phyloP scores from a whole-genome alignment of 169 alveolate genomes.

The Miamiensis avidus region DNA sequence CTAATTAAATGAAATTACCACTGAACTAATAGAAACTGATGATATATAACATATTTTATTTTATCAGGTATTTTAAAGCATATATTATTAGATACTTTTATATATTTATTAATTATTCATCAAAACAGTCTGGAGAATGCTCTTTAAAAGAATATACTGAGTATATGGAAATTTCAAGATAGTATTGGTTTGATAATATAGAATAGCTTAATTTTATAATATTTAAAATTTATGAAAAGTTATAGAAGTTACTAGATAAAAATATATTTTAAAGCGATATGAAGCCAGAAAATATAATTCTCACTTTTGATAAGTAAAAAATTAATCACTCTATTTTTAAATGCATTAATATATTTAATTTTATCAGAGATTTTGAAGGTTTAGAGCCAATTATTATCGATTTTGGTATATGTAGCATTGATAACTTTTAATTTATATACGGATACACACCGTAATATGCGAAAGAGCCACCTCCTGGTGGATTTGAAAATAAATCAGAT shows the following conservation, averaged over 20 bases:
- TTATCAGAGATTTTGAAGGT: background rate
- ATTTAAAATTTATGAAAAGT: no score
- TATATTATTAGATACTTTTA: no score
- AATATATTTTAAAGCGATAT: background rate
- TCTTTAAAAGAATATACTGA: background rate
- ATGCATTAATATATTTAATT: no score
- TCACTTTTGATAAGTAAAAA: background rate
- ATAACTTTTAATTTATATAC: background rate
- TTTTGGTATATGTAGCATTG: background rate
- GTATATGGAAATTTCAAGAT: background rate
- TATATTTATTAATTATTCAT: no score
- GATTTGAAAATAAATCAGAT: background rate
- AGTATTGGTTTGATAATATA: background rate
- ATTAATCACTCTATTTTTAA: background rate
- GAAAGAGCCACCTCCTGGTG: background rate
- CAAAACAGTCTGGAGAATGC: background rate
- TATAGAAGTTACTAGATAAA: background rate
- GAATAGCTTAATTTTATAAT: background rate
- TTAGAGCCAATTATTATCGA: background rate
- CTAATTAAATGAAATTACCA: background rate
- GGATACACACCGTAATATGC: background rate
- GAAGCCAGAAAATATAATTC: background rate
- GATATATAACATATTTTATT: background rate
- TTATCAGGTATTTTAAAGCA: background rate
- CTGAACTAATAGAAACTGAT: background rate